Base-by-base conservation (phyloP, 805 yeast genomes). In the Ogataea pini region DNA sequence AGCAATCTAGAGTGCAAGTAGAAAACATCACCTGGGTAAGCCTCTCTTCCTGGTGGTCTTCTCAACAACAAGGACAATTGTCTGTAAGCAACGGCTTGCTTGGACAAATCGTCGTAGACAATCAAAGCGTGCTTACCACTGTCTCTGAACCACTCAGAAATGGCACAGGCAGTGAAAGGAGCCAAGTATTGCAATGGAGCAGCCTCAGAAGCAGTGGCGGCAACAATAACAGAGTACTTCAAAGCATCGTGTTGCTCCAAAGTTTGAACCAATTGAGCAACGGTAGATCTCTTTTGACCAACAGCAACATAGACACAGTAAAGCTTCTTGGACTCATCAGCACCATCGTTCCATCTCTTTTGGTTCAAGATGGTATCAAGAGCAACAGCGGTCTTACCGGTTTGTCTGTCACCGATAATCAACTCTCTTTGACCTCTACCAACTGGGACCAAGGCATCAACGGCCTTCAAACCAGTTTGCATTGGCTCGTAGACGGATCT, bases 121-220 rank as follows among this genome's bases (percentile, higher is more conserved):
- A 92, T 94, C 79, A 92, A 80, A 66, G 98, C 95, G 78, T 94
- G 98, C 75, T 77, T 88, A 73, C 96, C 97, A 77, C 92, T 94
- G 83, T 94, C 99, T 85, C 99, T 89, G 95, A 94, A 94, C 99
- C 99, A 94, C 82, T 94, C 99, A 81, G 98, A 97, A 73, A 94
- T 91, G 70, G 99, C 96, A 74, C 96, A 86, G 63, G 91, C 99
- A 65, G 99, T 89, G 96, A 94, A 94, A 75, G 99, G 99, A 81
- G 99, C 98, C 73, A 94, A 79, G 83, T 90, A 94, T 83, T 94
- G 99, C 77, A 94, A 83, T 75, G 99, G 99, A 75, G 99, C 99
- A 65, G 99, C 99, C 83, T 94, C 99, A 57, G 99, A 94, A 64
- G 99, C 99, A 68, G 99, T 94, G 67, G 99, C 99, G 56, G 99